phyloP scores from a whole-genome alignment of 257 asterid species.

The Capsicum baccatum region DNA sequence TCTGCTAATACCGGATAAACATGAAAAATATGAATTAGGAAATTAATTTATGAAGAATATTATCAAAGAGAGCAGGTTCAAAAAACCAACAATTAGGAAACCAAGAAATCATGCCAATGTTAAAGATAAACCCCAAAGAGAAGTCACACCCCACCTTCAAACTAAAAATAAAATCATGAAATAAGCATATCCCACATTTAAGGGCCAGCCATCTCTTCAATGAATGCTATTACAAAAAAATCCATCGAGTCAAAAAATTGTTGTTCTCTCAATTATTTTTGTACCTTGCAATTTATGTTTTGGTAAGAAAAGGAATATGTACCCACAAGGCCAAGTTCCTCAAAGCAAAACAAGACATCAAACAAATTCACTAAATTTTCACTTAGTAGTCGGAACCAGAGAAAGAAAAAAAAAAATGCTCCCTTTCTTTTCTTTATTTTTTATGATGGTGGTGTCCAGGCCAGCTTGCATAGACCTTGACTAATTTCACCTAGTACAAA shows the following conservation, averaged over 20 bases:
- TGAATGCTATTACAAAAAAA: background rate
- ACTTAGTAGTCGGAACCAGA: background rate
- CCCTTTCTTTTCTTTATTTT: background rate
- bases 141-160: background rate
- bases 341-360: background rate
- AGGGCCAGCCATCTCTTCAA: background rate
- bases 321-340: background rate
- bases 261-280: background rate
- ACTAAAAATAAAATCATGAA: background rate
- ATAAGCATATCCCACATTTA: background rate
- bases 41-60: background rate
- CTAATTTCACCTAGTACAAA: background rate
- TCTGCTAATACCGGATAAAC: slow-evolving; percentile 15
- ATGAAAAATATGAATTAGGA: slow-evolving; percentile 18
- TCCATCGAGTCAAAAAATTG: background rate
- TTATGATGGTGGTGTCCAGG: background rate
- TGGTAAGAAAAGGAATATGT: background rate
- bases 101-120: background rate
- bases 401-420: background rate
- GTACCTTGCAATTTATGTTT: background rate
- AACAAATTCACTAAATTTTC: background rate
- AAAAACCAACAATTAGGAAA: background rate
- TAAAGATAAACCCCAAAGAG: background rate
- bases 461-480: background rate
- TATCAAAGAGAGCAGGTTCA: background rate